phyloP scores from a whole-genome alignment of 2,329 filamentous ascomycete species.

The Tolypocladium ovalisporum region DNA sequence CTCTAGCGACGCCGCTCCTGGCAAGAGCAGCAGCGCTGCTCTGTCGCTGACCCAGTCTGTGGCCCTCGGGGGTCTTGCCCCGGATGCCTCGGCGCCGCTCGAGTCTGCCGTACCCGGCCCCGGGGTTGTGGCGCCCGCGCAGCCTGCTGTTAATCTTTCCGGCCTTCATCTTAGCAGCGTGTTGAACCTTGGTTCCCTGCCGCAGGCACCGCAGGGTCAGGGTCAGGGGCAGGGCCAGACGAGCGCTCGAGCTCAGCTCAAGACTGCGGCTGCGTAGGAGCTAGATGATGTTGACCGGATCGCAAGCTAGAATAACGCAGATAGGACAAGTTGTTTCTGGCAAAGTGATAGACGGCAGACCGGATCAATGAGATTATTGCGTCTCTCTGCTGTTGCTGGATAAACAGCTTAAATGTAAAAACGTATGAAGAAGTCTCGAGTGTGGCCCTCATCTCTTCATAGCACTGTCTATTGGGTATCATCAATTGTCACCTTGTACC shows the following conservation, averaged over 20 bases:
- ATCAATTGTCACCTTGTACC: background rate
- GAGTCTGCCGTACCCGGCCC: conserved; percentile 6
- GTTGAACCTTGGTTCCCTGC: conserved; percentile 29
- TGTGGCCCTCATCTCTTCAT: background rate
- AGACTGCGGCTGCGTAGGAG: background rate
- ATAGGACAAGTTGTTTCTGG: background rate
- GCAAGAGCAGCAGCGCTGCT: background rate
- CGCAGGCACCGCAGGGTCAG: background rate
- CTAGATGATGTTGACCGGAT: background rate
- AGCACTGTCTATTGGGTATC: background rate
- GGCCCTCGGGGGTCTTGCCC: background rate
- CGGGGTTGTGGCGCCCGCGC: conserved; percentile 8
- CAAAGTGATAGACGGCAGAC: background rate
- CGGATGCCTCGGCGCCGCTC: background rate
- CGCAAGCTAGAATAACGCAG: background rate
- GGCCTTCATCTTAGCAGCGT: conserved; percentile 30
- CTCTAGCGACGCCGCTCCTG: background rate
- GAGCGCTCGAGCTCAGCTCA: background rate
- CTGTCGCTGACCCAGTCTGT: background rate
- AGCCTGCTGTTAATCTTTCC: conserved; percentile 24
- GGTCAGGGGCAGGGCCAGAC: background rate
- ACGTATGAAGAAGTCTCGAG: background rate
- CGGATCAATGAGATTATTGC: background rate
- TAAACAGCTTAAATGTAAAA: background rate
- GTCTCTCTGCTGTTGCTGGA: background rate